phyloP scores from a whole-genome alignment of 208 protist genomes.

The Novymonas esmeraldas region DNA sequence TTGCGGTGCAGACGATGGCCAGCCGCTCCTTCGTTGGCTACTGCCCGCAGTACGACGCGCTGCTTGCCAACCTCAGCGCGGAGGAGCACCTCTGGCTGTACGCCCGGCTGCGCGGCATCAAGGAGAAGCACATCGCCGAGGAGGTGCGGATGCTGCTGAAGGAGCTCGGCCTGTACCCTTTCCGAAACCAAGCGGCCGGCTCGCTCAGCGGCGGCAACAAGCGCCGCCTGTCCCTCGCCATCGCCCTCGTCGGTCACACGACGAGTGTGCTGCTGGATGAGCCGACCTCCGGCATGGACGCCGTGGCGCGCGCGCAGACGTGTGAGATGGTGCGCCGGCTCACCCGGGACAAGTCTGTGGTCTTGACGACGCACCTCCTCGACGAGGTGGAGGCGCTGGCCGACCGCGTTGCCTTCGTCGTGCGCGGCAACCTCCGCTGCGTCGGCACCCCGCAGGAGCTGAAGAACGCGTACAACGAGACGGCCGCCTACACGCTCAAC shows the following conservation, averaged over 20 bases:
- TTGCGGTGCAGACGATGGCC: constrained; percentile 32
- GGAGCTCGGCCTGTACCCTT: constrained; percentile 54
- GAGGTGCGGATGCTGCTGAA: constrained; percentile 55
- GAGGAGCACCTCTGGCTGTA: constrained; percentile 94
- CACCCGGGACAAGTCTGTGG: constrained; percentile 55
- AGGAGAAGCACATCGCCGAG: constrained; percentile 40
- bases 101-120: constrained; percentile 66
- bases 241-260: constrained; percentile 88
- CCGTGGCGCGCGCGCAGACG: constrained; percentile 65
- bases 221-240: constrained; percentile 83
- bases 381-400: constrained; percentile 90
- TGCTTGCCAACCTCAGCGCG: constrained; percentile 91
- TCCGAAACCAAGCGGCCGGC: constrained; percentile 41
- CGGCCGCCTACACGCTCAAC: constrained; percentile 52
- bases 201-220: constrained; percentile 89
- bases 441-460: constrained; percentile 83
- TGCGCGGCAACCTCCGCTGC: constrained; percentile 84
- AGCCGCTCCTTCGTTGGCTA: constrained; percentile 86
- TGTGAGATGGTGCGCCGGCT: constrained; percentile 81
- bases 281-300: constrained; percentile 92
- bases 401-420: constrained; percentile 88
- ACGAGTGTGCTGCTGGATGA: constrained; percentile 87
- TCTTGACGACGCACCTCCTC: constrained; percentile 90
- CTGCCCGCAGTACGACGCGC: constrained; percentile 95
- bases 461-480: constrained; percentile 45